Percentiles rank a stretch among this genome's conserved stretches.
Conservation (phyloP, 1,284 basidiomycete genomes). For the Inonotus obliquus region DNA sequence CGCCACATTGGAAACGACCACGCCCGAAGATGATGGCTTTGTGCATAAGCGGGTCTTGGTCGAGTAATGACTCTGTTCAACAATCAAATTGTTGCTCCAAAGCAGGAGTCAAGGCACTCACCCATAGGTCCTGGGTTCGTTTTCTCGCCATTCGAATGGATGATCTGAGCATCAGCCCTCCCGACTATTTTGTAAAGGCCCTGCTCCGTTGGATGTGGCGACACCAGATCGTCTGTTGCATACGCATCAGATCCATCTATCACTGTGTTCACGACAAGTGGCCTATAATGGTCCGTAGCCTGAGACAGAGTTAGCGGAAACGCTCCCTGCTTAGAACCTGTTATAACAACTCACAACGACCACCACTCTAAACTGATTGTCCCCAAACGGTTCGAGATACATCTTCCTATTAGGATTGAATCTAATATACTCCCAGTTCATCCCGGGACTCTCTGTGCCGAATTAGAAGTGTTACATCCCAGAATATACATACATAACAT, state of each 20-base stretch:
- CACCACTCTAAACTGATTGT: conserved; percentile 8
- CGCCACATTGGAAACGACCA: conserved; percentile 38
- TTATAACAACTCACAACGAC: conserved; percentile 1
- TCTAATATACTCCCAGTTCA: conserved; percentile 14
- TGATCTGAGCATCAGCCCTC: conserved; percentile 47
- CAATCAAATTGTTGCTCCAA: neutral
- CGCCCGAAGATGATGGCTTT: conserved; percentile 36
- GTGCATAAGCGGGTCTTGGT: conserved; percentile 31
- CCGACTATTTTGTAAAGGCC: conserved; percentile 42
- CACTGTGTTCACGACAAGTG: conserved; percentile 26
- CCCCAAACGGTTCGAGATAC: conserved; percentile 1
- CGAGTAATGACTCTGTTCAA: conserved; percentile 24
- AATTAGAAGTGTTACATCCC: neutral
- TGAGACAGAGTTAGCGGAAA: neutral
- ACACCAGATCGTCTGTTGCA: conserved; percentile 38
- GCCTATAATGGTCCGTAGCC: conserved; percentile 3
- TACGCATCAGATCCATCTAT: conserved; percentile 29
- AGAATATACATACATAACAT: neutral
- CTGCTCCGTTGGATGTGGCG: conserved; percentile 40
- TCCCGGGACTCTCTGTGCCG: conserved; percentile 3
- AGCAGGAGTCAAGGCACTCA: conserved; percentile 17
- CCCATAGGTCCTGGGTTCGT: conserved; percentile 41
- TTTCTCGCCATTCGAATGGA: conserved; percentile 49
- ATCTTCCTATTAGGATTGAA: neutral
- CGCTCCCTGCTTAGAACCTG: neutral